phyloP scores from a whole-genome alignment of 768 basidiomycete species.

The Fomitopsis serialis region DNA sequence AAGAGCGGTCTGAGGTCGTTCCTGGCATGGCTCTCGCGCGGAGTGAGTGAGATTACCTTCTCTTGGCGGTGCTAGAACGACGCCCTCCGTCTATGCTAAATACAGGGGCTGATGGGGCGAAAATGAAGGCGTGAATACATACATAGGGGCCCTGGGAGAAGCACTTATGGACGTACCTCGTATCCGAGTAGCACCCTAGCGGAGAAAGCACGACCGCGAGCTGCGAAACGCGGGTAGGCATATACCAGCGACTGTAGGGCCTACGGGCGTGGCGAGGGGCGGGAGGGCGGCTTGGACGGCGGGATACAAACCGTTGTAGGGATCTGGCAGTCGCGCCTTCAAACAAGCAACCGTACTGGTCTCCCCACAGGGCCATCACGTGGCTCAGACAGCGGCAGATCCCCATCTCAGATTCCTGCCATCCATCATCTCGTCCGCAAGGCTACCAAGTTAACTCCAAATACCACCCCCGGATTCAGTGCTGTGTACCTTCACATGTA shows the following conservation, averaged over 20 bases:
- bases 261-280: neutral
- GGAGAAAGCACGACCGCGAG: neutral
- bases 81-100: too few species aligned
- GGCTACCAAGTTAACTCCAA: too few species aligned
- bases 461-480: too few species aligned
- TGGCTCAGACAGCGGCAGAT: neutral
- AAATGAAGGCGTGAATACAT: too few species aligned
- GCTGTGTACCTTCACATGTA: too few species aligned
- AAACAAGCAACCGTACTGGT: neutral
- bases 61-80: too few species aligned
- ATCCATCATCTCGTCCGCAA: neutral
- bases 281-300: neutral
- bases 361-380: neutral
- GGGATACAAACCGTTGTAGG: neutral
- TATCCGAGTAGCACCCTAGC: neutral
- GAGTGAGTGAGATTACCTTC: neutral
- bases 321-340: neutral
- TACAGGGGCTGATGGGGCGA: too few species aligned
- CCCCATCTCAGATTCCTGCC: neutral
- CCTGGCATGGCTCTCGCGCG: constrained; percentile 21
- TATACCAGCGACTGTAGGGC: neutral
- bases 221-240: neutral
- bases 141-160: too few species aligned
- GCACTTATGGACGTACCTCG: neutral
- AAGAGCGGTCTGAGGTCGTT: constrained; percentile 14